phyloP scores from a whole-genome alignment of 345 rosid genomes.

The Lumnitzera littorea region DNA sequence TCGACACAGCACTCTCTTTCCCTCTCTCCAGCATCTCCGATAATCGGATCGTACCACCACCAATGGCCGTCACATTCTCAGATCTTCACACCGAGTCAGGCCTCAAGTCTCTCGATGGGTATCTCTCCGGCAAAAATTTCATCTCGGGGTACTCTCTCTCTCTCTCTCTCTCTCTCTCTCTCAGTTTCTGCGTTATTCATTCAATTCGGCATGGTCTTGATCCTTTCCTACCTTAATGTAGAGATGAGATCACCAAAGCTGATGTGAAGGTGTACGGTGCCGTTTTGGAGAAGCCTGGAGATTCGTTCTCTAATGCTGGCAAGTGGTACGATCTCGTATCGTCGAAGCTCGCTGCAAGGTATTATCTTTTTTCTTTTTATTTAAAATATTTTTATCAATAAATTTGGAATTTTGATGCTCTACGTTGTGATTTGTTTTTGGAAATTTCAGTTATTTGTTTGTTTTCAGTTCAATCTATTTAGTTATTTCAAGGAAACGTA shows the following conservation, averaged over 20 bases:
- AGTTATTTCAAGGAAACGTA: too few species aligned
- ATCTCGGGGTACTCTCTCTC: constrained; percentile 50
- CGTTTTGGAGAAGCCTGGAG: constrained; percentile 50
- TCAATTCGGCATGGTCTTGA: not conserved
- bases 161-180: too few species aligned
- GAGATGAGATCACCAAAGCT: constrained; percentile 49
- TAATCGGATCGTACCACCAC: too few species aligned
- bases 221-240: constrained; percentile 12
- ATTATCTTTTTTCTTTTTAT: not conserved
- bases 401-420: too few species aligned
- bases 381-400: not conserved
- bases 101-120: constrained; percentile 64
- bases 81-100: constrained; percentile 87
- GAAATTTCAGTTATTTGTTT: too few species aligned
- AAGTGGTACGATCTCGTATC: constrained; percentile 70
- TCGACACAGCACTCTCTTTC: too few species aligned
- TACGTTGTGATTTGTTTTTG: too few species aligned
- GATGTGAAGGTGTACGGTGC: constrained; percentile 84
- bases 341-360: constrained; percentile 65
- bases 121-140: constrained; percentile 65
- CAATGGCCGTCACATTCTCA: constrained; percentile 74
- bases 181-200: not conserved
- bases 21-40: too few species aligned
- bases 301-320: constrained; percentile 59
- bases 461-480: too few species aligned